Evolutionary conservation across 1,139 yeast genomes (phyloP).

Genomic region (Pneumocystis oryctolagi): DNA sequence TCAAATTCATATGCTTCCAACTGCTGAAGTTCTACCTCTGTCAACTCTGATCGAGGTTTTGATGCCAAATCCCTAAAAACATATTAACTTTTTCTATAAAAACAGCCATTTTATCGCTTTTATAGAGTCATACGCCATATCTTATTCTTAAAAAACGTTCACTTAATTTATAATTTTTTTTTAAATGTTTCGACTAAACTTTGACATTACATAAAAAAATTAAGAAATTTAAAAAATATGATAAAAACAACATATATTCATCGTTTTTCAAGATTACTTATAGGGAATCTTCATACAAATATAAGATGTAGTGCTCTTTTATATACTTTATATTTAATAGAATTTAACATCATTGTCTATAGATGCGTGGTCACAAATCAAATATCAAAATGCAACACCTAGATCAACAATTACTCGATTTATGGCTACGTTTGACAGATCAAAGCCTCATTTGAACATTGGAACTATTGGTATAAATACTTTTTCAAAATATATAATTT

Average conservation of each 20-base stretch:
- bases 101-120: background rate
- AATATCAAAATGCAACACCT: background rate
- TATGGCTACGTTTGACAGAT: constrained; percentile 55
- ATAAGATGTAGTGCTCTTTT: background rate
- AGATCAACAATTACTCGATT: constrained; percentile 27
- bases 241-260: background rate
- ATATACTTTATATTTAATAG: background rate
- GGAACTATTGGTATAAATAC: constrained; percentile 10
- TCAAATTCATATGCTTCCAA: constrained; percentile 76
- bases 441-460: constrained; percentile 81
- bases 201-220: background rate
- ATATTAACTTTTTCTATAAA: background rate
- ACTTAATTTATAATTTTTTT: background rate
- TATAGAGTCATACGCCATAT: background rate
- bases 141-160: background rate
- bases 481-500: constrained; percentile 40
- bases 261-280: background rate
- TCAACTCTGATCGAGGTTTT: constrained; percentile 63
- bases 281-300: background rate
- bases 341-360: background rate
- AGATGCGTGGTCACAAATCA: background rate
- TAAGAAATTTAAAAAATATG: background rate
- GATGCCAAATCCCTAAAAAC: constrained; percentile 44
- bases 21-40: constrained; percentile 62
- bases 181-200: no score